Base-by-base conservation (phyloP, 768 basidiomycete genomes). In the Tylopilus rubrobrunneus region DNA sequence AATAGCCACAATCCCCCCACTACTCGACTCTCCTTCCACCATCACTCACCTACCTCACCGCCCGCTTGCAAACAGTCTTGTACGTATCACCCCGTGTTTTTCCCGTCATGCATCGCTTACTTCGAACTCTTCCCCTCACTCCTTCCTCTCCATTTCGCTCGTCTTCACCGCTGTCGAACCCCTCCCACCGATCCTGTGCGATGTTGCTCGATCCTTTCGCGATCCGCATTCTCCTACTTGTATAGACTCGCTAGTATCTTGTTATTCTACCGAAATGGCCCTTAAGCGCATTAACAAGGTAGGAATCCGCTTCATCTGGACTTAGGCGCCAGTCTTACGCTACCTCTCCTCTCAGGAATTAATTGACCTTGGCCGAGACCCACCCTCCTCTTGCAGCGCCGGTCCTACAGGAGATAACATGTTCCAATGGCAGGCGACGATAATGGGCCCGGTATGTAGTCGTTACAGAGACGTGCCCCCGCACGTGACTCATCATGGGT, bases 271-370 rank as follows among this genome's bases (percentile, higher is more conserved):
- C 45, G 41, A 64, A 65, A 98, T 98, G 96, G 94, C 96, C 68
- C 82, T 97, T 63, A 97, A 96, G 82, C 96, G 96, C 82, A 98
- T 98, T 79, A 96, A 96, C 88, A 98, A 97, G 89, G 94, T 92
- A 57, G 41, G 73, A 53, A 46, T 51, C 8, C 25, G 41, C 51
- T 44, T 12, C 48, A 27, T 52, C 42, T 11, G 28, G 7, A 12
- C 46, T 4, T 9, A 7, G 52, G 57, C 59, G 61, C 58, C 58
- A 31, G 21, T 8, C 49, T 64, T 8, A 59, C 56, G 6, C 43
- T 39, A 33, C 19, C 7, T 21, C 14, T 27, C 4, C 5, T 27
- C 68, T 45, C 66, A 99, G 97, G 97, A 99, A 86, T 84, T 98
- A 81, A 81, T 91, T 73, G 97, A 99, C 80, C 95, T 99, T 73